Evolutionary conservation across 2,329 filamentous ascomycete genomes (phyloP).

Genomic region (Microdochium paspali): DNA sequence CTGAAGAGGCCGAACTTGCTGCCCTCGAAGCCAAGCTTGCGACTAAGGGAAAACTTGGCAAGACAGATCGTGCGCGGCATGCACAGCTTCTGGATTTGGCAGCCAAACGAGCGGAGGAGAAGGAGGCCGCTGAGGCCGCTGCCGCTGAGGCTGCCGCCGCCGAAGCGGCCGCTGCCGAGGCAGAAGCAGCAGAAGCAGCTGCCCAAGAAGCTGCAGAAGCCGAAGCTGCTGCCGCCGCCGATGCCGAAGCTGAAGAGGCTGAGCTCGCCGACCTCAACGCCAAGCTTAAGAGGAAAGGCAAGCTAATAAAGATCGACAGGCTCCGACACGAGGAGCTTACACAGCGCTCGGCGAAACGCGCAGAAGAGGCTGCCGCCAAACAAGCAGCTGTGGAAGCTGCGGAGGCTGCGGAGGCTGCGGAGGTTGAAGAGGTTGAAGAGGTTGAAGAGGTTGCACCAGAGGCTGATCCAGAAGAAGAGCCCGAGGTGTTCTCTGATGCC

Average conservation of each 20-base stretch:
- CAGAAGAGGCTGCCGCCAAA: neutral
- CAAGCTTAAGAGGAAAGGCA: slow-evolving; percentile 1
- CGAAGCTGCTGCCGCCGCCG: slow-evolving; percentile 1
- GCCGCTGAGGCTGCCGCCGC: slow-evolving; percentile 4
- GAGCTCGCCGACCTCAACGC: slow-evolving; percentile 1
- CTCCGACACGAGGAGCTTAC: neutral
- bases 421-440: neutral
- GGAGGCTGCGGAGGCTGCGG: neutral
- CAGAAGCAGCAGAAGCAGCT: slow-evolving; percentile 7
- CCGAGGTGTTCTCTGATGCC: slow-evolving; percentile 15
- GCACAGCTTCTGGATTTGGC: neutral
- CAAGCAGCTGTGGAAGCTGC: neutral
- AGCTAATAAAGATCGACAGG: neutral
- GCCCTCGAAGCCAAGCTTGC: neutral
- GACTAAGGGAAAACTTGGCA: neutral
- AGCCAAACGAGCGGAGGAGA: neutral
- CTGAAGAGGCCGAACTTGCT: neutral
- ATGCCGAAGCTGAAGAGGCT: slow-evolving; percentile 3
- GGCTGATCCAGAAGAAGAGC: slow-evolving; percentile 13
- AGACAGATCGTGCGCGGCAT: neutral
- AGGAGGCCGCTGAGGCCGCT: neutral
- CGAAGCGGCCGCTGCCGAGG: slow-evolving; percentile 9
- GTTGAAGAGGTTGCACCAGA: slow-evolving; percentile 8
- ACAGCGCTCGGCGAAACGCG: neutral
- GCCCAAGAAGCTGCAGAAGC: slow-evolving; percentile 5